Conservation (phyloP, 164 flowering plant species). For the Litsea cubeba region DNA sequence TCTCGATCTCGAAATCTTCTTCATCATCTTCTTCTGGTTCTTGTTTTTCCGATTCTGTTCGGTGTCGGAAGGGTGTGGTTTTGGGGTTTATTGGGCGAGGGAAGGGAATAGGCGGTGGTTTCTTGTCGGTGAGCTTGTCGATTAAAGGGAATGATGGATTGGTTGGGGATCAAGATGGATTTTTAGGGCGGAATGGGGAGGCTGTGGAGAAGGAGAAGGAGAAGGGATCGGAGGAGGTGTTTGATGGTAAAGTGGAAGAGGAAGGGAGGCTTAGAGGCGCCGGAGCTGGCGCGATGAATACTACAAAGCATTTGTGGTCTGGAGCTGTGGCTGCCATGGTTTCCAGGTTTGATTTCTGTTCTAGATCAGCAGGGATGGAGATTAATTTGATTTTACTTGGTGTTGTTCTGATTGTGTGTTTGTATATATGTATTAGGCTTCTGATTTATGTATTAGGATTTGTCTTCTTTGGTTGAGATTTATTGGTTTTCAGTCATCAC, state of each 20-base stretch:
- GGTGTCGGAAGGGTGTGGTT: slow-evolving; percentile 13
- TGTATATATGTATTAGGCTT: no score
- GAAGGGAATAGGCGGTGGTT: slow-evolving; percentile 16
- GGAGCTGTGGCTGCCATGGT: slow-evolving; percentile 96
- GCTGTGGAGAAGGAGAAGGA: slow-evolving; percentile 16
- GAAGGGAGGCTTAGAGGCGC: slow-evolving; percentile 24
- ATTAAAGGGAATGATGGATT: slow-evolving; percentile 29
- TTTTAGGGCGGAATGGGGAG: slow-evolving; percentile 27
- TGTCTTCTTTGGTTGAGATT: no score
- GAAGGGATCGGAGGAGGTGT: slow-evolving; percentile 10
- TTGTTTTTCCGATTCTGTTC: background rate
- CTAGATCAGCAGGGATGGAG: background rate
- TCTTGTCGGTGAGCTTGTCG: slow-evolving; percentile 55
- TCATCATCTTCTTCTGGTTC: slow-evolving; percentile 3
- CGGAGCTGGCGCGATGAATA: slow-evolving; percentile 49
- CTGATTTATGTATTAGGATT: no score
- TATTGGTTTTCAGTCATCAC: no score
- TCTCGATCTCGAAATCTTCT: background rate
- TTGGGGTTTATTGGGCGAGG: slow-evolving; percentile 13
- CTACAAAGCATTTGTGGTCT: slow-evolving; percentile 88
- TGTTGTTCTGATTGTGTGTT: no score
- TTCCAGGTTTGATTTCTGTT: slow-evolving; percentile 51
- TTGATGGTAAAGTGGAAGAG: slow-evolving; percentile 11
- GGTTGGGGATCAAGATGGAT: slow-evolving; percentile 28
- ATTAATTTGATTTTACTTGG: no score